Conservation (phyloP, 345 rosid genomes). For the Heritiera fomes region DNA sequence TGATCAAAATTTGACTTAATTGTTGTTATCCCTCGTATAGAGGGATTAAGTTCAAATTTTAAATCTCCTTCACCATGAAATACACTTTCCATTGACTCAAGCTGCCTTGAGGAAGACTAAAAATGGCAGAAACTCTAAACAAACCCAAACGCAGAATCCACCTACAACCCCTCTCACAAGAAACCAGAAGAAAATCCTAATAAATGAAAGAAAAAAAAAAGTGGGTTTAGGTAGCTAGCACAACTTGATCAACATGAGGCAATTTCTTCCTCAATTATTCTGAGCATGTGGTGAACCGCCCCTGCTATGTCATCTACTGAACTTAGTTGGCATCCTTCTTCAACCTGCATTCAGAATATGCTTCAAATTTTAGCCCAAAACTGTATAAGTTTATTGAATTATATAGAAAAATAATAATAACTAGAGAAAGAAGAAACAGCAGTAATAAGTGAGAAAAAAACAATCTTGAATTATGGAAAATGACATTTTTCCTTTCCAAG, state of each 20-base stretch:
- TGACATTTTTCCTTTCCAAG: conserved; percentile 8
- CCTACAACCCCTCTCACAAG: background rate
- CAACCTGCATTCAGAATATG: conserved; percentile 50
- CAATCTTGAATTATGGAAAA: conserved; percentile 5
- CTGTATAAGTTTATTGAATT: conserved; percentile 16
- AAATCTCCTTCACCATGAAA: background rate
- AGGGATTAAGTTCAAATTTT: no score
- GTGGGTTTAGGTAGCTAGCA: conserved; percentile 8
- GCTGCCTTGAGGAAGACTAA: background rate
- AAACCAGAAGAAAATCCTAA: conserved; percentile 21
- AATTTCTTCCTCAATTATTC: conserved; percentile 55
- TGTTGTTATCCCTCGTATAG: no score
- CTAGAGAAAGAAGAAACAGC: background rate
- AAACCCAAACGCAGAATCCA: background rate
- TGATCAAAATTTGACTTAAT: no score
- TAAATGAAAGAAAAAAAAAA: no score
- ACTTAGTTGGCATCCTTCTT: conserved; percentile 85
- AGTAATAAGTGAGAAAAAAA: background rate
- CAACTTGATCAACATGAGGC: conserved; percentile 27
- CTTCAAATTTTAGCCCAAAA: conserved; percentile 25
- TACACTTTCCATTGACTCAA: background rate
- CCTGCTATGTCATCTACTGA: conserved; percentile 87
- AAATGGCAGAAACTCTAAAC: background rate
- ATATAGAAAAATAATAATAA: background rate
- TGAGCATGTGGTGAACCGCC: conserved; percentile 83